Conservation (phyloP, 495 filamentous ascomycete species). For the Pyronema domesticum region DNA sequence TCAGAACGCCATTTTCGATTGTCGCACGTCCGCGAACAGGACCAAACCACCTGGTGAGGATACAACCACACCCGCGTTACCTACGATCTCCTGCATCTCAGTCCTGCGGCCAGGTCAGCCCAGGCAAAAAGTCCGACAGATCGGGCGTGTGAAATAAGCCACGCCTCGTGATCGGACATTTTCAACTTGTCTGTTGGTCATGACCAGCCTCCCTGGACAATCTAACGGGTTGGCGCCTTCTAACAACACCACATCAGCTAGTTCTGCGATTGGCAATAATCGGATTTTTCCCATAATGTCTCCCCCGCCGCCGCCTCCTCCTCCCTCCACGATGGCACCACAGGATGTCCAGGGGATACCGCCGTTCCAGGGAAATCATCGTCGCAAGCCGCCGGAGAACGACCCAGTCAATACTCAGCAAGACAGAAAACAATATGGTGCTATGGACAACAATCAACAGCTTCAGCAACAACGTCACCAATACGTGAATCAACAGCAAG, state of each 20-base stretch:
- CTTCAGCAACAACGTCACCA: background rate
- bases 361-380: slow-evolving; percentile 1
- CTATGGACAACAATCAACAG: background rate
- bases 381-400: slow-evolving; percentile 4
- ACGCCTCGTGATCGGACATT: background rate
- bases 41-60: too few species aligned
- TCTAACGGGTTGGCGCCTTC: background rate
- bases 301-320: background rate
- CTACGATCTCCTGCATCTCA: background rate
- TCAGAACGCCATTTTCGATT: too few species aligned
- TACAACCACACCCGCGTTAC: too few species aligned
- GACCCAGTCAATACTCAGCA: background rate
- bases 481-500: background rate
- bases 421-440: background rate
- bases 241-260: background rate
- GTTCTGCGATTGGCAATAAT: background rate
- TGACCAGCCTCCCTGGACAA: background rate
- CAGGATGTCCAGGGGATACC: background rate
- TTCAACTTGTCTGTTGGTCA: background rate
- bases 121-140: background rate
- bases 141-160: background rate
- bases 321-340: background rate
- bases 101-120: background rate
- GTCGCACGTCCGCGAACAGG: too few species aligned
- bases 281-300: slow-evolving; percentile 5